Base-by-base conservation (phyloP, 192 early-diverging fungal genomes). In the Backusella westeae region DNA sequence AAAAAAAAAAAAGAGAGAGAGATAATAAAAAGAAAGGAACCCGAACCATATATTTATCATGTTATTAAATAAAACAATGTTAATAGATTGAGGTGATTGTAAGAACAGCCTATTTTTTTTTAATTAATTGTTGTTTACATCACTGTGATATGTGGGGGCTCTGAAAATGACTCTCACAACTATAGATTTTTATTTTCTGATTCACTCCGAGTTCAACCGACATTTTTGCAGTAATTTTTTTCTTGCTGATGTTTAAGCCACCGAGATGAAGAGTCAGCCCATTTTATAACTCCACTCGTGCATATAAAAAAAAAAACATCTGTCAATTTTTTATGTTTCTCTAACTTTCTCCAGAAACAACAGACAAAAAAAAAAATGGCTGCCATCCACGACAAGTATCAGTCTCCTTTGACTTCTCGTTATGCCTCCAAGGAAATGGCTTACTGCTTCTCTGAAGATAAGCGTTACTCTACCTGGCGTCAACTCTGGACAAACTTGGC, bases 341-440 rank as follows among this genome's bases (percentile, higher is more conserved):
- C 38, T 38, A 38, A 56, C 21, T 56, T 38, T 53, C 52, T 53
- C 52, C n/a, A 53, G 17, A 53, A 44, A 44, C 46, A 56, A 56
- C 32, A 9, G 7, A 56, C n/a, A 26, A 56, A 17, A 56, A 8
- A 26, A 9, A 56, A 23, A 56, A 71, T 69, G 75, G 41, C 75
- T 15, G 15, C 10, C n/a, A 78, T 79, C 32, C 94, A 97, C 87
- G 87, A 89, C 80, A 91, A 93, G 81, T 99, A 99, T 87, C 89
- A 93, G 78, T 94, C 93, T 72, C 98, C 98, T n/a, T 89, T 98
- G 84, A 97, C 97, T 34, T 96, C 95, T 77, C 92, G 98, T 41
- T 99, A 99, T 85, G 96, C 96, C 72, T 96, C 94, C 59, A 89
- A 94, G 72, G 96, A 98, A 87, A 99, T 99, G 96, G 92, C 95